Evolutionary conservation across 129 eudicot species (phyloP), one percentile per base, ranked within the genome.

Genomic region (Chrysanthemum seticuspe): DNA sequence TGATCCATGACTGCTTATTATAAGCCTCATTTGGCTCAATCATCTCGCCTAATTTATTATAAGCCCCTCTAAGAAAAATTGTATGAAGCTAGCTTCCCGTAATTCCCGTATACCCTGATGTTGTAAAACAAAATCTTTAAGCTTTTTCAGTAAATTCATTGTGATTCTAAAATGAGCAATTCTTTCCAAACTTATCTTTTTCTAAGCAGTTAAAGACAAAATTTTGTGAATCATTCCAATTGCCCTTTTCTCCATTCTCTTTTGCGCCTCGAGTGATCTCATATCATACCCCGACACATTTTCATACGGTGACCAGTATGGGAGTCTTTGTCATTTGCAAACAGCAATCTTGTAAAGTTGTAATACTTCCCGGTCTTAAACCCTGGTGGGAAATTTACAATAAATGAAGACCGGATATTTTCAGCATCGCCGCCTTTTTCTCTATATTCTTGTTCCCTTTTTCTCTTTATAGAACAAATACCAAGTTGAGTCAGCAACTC

Each of bases 291-390:
- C 96, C 1, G 88, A 81, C 16, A 90, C 71, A 66, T 88, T 89
- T 74, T 90, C 99, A 25, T 95, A 95, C 0, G 99, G 99, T 8
- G 96, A 90, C 99, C 96, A 95, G 70, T 95, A 95, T 5, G 99
- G 96, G 64, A 90, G 76, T 79, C 96, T 64, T 78, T 95, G 99
- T 96, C 96, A 95, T 69, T 95, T 88, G 97, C 97, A 86, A 45
- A 90, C 76, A 12, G 94, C 97, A 67, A 86, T 88, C 81, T n/a
- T n/a, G n/a, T n/a, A n/a, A n/a, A n/a, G n/a, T 83, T 95, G 74
- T 80, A 95, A 76, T 86, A 88, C 84, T 90, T 90, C 13, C 85
- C 85, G 7, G 84, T 82, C 87, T 83, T 95, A 50, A 88, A 95
- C 27, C 97, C 97, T 1, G 99, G 96, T 0, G 99, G 97, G 52